Base-by-base conservation (phyloP, 257 asterid species). In the Lavandula angustifolia region DNA sequence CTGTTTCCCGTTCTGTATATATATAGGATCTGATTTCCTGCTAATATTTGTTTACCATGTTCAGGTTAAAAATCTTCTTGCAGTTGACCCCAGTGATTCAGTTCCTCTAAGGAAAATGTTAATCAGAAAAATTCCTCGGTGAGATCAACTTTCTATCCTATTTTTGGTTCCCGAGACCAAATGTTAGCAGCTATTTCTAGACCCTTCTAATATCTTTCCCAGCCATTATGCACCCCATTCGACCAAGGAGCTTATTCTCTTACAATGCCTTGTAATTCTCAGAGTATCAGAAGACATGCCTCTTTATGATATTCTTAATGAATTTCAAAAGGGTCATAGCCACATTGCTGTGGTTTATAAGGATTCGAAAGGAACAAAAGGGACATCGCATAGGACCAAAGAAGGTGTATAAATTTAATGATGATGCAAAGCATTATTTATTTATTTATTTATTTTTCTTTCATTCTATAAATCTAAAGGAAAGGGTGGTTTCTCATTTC, bases 241-340 rank as follows among this genome's bases (percentile, higher is more conserved):
- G 12, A 46, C 27, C 12, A 10, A 14, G 34, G 50, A 37, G 57
- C 41, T 76, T 14, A 62, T 67, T 62, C 22, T 34, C 54, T 67
- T 59, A 37, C 27, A 33, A 46, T 76, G 73, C 44, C 37, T 57
- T 68, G 50, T 54, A 42, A 38, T 62, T 71, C 38, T 44, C 94
- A 92, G 97, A 81, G 97, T 92, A 64, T 79, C 94, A 3, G 99
- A 87, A 74, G 77, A 89, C 81, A 87, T 89, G 81, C 99, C 99
- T 54, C 97, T 92, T 41, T 92, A 92, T 70, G 99, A 92, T 82
- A 92, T 92, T 47, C 83, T 92, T 70, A 92, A 92, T 67, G 99
- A 92, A 54, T 92, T 92, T 81, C 97, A 92, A 74, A 89, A 90
- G 85, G 99, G 99, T 48, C 99, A 92, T 76, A 89, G 99, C 76